Evolutionary conservation across 192 early-diverging fungal species (phyloP).

Genomic region (Linnemannia elongata): DNA sequence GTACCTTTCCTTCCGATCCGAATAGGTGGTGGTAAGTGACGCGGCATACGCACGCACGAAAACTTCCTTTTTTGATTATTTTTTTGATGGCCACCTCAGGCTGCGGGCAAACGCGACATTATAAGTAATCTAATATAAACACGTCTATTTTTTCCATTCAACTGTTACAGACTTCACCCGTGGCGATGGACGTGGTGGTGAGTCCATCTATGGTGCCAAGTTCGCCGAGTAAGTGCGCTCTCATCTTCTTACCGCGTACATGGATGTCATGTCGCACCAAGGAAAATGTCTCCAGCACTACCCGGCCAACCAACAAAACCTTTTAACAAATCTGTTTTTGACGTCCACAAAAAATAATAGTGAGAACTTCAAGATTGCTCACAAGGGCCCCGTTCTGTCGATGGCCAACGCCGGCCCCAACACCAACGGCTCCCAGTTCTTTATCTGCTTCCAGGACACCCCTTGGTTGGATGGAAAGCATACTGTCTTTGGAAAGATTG

Average conservation of each 20-base stretch:
- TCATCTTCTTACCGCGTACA: background rate
- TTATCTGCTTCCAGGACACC: conserved; percentile 66
- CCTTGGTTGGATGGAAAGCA: conserved; percentile 92
- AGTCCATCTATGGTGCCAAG: conserved; percentile 88
- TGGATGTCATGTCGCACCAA: background rate
- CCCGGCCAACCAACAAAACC: background rate
- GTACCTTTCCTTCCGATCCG: background rate
- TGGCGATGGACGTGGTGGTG: conserved; percentile 82
- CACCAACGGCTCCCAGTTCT: conserved; percentile 89
- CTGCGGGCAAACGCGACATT: background rate
- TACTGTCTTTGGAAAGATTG: conserved; percentile 92
- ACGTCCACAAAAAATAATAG: conserved; percentile 5
- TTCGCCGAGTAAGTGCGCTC: conserved; percentile 78
- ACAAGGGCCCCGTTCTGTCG: conserved; percentile 75
- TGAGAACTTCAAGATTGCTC: conserved; percentile 93
- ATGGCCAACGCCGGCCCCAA: conserved; percentile 87
- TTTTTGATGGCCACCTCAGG: background rate
- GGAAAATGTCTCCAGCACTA: too few relatives aligned
- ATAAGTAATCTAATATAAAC: background rate
- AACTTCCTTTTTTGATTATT: background rate
- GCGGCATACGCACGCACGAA: background rate
- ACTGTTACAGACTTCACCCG: conserved; percentile 61
- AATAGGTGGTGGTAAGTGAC: conserved; percentile 42
- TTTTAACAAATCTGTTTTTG: background rate
- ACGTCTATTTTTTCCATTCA: background rate